Percentiles rank a stretch among this genome's conserved stretches.
Evolutionary conservation across 805 yeast genomes (phyloP).

Genomic region (Torulaspora franciscae): DNA sequence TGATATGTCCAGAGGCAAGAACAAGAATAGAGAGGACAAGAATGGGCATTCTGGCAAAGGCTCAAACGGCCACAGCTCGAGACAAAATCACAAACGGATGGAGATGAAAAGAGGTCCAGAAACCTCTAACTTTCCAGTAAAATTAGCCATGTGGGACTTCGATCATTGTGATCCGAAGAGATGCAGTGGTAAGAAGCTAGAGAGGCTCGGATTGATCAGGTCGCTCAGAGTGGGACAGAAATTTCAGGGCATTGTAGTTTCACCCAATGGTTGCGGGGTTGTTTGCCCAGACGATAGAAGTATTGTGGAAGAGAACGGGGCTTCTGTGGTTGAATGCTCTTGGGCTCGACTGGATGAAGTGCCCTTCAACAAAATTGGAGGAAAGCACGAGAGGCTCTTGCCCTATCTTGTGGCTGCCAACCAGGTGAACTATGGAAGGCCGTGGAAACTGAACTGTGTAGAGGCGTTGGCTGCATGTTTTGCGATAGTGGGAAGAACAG

Average conservation of each 20-base stretch:
- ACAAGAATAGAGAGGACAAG: slow-evolving; percentile 44
- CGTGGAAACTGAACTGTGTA: slow-evolving; percentile 93
- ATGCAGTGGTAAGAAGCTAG: slow-evolving; percentile 92
- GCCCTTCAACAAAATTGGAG: slow-evolving; percentile 92
- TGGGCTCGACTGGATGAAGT: slow-evolving; percentile 98
- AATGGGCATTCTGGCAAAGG: slow-evolving; percentile 37
- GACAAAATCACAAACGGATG: slow-evolving; percentile 45
- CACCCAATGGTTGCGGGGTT: slow-evolving; percentile 86
- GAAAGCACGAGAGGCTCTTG: slow-evolving; percentile 74
- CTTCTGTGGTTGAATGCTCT: slow-evolving; percentile 97
- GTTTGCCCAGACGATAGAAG: slow-evolving; percentile 84
- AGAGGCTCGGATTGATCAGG: slow-evolving; percentile 77
- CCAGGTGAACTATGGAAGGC: slow-evolving; percentile 93
- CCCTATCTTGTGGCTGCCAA: slow-evolving; percentile 96
- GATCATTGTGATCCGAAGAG: slow-evolving; percentile 98
- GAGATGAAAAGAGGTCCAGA: slow-evolving; percentile 34
- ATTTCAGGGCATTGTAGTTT: slow-evolving; percentile 82
- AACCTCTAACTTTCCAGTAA: slow-evolving; percentile 60
- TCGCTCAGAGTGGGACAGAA: slow-evolving; percentile 86
- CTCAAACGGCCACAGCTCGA: slow-evolving; percentile 53
- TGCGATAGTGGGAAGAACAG: slow-evolving; percentile 85
- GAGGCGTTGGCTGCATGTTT: slow-evolving; percentile 97
- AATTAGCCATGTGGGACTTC: slow-evolving; percentile 98
- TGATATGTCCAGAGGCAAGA: slow-evolving; percentile 40
- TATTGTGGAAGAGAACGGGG: slow-evolving; percentile 74